Evolutionary conservation across 805 yeast genomes (phyloP).

Genomic region (Myxozyma udenii): DNA sequence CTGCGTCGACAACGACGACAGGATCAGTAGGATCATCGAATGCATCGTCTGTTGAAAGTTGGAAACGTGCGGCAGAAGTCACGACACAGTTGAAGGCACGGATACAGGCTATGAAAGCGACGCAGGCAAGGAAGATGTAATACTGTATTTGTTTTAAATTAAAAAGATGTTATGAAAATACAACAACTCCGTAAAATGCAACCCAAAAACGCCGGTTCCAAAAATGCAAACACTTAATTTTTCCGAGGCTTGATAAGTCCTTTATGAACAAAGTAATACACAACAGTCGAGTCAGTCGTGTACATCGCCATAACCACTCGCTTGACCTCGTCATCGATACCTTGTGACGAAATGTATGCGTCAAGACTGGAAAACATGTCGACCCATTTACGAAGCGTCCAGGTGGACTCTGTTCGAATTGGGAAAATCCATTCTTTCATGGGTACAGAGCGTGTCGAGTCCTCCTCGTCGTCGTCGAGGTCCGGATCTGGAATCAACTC

Average conservation of each 20-base stretch:
- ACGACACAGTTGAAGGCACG: conserved; percentile 81
- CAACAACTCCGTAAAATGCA: no score
- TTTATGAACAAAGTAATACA: conserved; percentile 42
- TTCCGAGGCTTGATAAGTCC: conserved; percentile 43
- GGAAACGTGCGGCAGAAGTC: conserved; percentile 89
- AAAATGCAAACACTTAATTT: no score
- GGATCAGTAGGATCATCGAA: conserved; percentile 2
- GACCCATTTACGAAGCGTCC: conserved; percentile 39
- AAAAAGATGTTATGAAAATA: no score
- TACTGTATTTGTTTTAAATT: no score
- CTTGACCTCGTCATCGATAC: conserved; percentile 2
- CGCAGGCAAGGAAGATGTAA: conserved; percentile 4
- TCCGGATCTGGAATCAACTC: conserved; percentile 10
- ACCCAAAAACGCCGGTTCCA: no score
- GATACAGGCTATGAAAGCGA: conserved; percentile 75
- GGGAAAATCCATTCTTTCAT: conserved; percentile 34
- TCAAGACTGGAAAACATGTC: conserved; percentile 35
- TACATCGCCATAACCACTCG: conserved; percentile 44
- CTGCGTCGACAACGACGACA: not conserved
- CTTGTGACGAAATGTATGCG: not conserved
- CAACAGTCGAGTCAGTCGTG: conserved; percentile 45
- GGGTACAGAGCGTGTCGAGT: conserved; percentile 1
- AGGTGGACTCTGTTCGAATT: conserved; percentile 32
- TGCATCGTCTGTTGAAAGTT: conserved; percentile 46
- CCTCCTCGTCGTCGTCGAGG: not conserved